These are phyloP conservation scores for Fusarium virguliforme DNA, from an alignment of 2,329 filamentous ascomycete species.

Conservation along the genomic window DNA sequence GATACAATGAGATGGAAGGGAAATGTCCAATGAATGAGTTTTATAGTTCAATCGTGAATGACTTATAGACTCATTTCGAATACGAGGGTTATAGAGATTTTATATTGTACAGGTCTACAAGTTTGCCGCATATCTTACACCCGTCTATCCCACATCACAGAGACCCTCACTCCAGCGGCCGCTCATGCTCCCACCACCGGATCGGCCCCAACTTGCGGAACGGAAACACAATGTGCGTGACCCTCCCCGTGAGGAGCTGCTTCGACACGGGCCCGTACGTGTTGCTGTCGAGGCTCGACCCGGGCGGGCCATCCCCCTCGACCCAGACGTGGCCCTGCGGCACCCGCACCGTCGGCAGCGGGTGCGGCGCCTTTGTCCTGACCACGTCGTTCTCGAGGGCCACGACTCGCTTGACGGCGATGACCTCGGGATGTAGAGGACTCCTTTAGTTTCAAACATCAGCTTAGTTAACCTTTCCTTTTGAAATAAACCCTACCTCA, in stretches of 20 bases:
- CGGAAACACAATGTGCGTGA: constrained; percentile 82
- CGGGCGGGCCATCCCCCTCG: constrained; percentile 86
- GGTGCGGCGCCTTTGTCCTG: constrained; percentile 74
- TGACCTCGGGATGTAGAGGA: constrained; percentile 77
- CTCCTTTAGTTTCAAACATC: constrained; percentile 65
- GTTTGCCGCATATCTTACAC: constrained; percentile 10
- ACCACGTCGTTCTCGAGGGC: constrained; percentile 86
- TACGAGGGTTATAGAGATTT: background rate
- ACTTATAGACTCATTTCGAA: too few relatives aligned
- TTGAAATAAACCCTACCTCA: constrained; percentile 66
- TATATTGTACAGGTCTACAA: background rate
- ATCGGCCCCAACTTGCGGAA: constrained; percentile 71
- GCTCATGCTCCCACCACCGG: constrained; percentile 70
- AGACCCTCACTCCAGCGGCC: constrained; percentile 42
- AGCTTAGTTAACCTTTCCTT: constrained; percentile 8
- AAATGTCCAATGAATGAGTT: background rate
- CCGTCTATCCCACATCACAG: background rate
- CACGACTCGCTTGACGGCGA: constrained; percentile 86
- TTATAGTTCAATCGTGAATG: too few relatives aligned
- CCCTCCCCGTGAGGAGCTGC: constrained; percentile 81
- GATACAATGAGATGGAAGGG: background rate
- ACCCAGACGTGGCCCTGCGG: constrained; percentile 94
- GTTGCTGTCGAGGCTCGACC: constrained; percentile 86
- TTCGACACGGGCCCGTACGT: constrained; percentile 88
- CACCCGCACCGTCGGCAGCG: constrained; percentile 72